These are phyloP conservation scores for Euclidium syriacum DNA, from an alignment of 345 rosid genomes.

Conservation along the genomic window DNA sequence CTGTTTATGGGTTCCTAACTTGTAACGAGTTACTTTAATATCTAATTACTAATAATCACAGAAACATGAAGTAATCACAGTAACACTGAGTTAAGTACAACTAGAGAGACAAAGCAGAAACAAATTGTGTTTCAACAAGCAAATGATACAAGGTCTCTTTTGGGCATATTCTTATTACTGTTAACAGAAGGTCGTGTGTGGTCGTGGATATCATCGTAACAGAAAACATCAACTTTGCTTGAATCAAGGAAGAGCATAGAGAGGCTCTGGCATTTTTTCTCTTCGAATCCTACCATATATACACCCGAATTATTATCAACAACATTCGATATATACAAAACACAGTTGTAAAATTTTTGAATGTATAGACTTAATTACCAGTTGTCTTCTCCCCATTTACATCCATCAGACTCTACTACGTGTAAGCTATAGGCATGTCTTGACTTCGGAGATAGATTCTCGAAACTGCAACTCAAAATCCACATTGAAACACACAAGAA, in stretches of 20 bases:
- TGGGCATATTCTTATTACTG: conserved; percentile 9
- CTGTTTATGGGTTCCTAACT: background rate
- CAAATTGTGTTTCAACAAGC: conserved; percentile 4
- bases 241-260: conserved; percentile 46
- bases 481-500: background rate
- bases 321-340: no score
- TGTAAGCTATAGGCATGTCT: conserved; percentile 97
- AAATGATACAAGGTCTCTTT: background rate
- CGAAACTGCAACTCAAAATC: conserved; percentile 45
- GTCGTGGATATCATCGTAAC: background rate
- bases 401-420: conserved; percentile 83
- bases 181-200: background rate
- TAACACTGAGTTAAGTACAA: conserved; percentile 2
- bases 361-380: no score
- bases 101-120: conserved; percentile 8
- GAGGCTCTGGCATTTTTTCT: conserved; percentile 70
- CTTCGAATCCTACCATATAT: conserved; percentile 68
- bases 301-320: no score
- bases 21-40: background rate
- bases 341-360: no score
- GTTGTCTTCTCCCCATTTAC: conserved; percentile 83
- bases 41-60: background rate
- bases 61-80: background rate
- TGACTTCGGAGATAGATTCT: conserved; percentile 70
- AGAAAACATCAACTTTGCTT: background rate